phyloP scores from a whole-genome alignment of 257 asterid species.

The Plantago elongata region DNA sequence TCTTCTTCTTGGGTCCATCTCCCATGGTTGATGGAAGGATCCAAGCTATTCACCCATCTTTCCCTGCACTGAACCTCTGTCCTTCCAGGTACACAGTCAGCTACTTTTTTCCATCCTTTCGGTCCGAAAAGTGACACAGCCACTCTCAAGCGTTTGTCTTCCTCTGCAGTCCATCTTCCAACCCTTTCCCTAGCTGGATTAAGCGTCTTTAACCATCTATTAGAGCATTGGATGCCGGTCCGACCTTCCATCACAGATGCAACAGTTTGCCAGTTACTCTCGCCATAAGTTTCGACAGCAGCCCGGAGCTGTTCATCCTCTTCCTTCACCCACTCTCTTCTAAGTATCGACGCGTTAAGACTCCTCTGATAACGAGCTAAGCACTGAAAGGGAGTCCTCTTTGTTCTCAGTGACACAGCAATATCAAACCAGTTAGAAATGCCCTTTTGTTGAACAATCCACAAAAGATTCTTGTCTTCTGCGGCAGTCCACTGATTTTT shows the following conservation, averaged over 20 bases:
- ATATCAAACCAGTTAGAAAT: conserved; percentile 77
- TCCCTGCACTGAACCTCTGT: conserved; percentile 94
- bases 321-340: conserved; percentile 83
- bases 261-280: conserved; percentile 81
- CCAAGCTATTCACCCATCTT: conserved; percentile 89
- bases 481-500: conserved; percentile 52
- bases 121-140: conserved; percentile 80
- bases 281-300: conserved; percentile 82
- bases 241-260: conserved; percentile 80
- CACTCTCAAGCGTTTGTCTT: conserved; percentile 83
- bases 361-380: conserved; percentile 94
- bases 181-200: conserved; percentile 65
- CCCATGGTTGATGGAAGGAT: conserved; percentile 63
- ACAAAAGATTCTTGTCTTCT: conserved; percentile 81
- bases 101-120: conserved; percentile 72
- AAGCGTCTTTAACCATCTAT: conserved; percentile 91
- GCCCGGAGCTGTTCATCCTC: conserved; percentile 75
- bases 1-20: conserved; percentile 82
- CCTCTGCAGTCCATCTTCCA: conserved; percentile 85
- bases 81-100: conserved; percentile 76
- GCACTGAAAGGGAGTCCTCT: conserved; percentile 91
- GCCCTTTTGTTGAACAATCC: conserved; percentile 61
- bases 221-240: conserved; percentile 93
- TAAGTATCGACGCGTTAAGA: conserved; percentile 84
- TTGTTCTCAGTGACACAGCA: conserved; percentile 65